Base-by-base conservation (phyloP, 345 rosid genomes). In the Populus nigra region DNA sequence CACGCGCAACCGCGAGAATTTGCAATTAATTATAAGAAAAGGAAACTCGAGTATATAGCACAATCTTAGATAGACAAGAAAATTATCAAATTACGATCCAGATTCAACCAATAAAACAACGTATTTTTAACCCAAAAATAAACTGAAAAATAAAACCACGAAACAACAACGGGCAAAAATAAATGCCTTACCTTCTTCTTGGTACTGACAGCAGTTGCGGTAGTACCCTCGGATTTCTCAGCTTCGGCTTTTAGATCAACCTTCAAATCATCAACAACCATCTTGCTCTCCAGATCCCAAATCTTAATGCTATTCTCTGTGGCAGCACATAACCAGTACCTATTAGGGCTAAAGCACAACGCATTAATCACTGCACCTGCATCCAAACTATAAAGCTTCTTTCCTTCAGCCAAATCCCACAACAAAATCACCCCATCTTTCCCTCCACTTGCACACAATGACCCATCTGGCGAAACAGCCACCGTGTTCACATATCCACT, bases 291-390 rank as follows among this genome's bases (percentile, higher is more conserved):
- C 1, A 96, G 86, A 88, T 96, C 99, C 99, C 99, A 94, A 79
- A 96, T 92, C 94, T 94, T 96, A 65, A 96, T 94, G 62, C 99
- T 93, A 29, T 85, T 80, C 79, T 93, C 99, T 0, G 99, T 96
- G 0, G 97, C 99, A 8, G 99, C 98, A 68, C 98, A 96, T 0
- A 96, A 88, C 99, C 99, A 96, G 77, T 96, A 96, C 92, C 99
- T 91, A 77, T 93, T 96, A 3, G 99, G 99, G 65, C 99, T 93
- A 77, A 96, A 96, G 84, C 98, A 93, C 7, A 96, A 86, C 0
- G 99, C 89, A 49, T 96, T 81, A 76, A 96, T 92, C 18, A 94
- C 88, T 10, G 96, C 76, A 16, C 91, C 91, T 1, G 99, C 97
- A 35, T 94, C 98, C 4, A 96, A 89, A 13, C 89, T 91, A 81